Conservation (phyloP, 139 green algal genomes). For the Haematococcus lacustris region DNA sequence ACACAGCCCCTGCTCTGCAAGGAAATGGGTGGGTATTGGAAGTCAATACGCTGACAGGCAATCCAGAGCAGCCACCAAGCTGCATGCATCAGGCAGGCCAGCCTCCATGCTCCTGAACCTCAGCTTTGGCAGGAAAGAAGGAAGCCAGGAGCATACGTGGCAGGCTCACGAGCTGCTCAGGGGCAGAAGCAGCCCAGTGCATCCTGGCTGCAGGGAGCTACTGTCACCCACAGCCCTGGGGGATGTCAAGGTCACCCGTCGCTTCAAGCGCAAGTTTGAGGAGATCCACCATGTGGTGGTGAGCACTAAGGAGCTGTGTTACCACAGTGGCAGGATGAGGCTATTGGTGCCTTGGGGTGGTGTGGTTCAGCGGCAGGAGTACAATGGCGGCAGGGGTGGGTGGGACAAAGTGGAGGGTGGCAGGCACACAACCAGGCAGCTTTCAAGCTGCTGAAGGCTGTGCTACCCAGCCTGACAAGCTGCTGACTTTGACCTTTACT, state of each 20-base stretch:
- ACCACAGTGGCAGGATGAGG: background rate
- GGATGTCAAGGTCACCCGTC: slow-evolving; percentile 74
- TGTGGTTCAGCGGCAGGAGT: no score
- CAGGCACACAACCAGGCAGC: background rate
- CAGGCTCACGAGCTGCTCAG: no score
- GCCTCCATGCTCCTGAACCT: background rate
- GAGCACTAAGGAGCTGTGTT: background rate
- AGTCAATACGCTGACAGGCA: background rate
- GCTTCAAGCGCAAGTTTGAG: slow-evolving; percentile 70
- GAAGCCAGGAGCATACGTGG: no score
- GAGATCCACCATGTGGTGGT: slow-evolving; percentile 61
- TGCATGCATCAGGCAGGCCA: background rate
- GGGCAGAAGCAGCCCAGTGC: background rate
- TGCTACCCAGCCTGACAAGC: no score
- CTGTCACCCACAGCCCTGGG: slow-evolving; percentile 22
- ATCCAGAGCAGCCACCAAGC: background rate
- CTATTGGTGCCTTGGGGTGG: background rate
- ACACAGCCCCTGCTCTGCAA: background rate
- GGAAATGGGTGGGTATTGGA: background rate
- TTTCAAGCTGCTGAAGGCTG: no score
- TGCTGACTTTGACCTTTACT: no score
- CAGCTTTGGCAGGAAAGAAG: background rate
- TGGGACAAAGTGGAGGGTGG: no score
- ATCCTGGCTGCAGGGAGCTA: slow-evolving; percentile 25
- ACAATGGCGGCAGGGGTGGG: no score